Conservation (phyloP, 495 filamentous ascomycete genomes). For the Hypoxylon trugodes region DNA sequence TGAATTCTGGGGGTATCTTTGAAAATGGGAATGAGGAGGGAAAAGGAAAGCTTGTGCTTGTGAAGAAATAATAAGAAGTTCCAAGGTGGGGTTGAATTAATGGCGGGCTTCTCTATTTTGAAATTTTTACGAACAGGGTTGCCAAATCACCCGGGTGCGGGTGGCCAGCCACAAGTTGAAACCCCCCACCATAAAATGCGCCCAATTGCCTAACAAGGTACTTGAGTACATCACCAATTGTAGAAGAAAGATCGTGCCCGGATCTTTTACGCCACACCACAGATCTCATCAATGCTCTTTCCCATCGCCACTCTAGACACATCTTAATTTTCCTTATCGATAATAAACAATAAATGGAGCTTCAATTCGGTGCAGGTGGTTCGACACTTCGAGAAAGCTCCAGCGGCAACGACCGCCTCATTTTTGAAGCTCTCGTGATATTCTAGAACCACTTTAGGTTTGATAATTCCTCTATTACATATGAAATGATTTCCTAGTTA, state of each 20-base stretch:
- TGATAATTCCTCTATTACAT: slow-evolving; percentile 5
- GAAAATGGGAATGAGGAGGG: slow-evolving; percentile 32
- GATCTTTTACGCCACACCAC: background rate
- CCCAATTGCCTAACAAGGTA: slow-evolving; percentile 7
- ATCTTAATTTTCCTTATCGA: slow-evolving; percentile 30
- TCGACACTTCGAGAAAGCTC: slow-evolving; percentile 40
- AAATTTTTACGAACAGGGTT: slow-evolving; percentile 26
- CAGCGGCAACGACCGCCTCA: slow-evolving; percentile 21
- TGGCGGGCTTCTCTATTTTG: slow-evolving; percentile 38
- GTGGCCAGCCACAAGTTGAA: slow-evolving; percentile 29
- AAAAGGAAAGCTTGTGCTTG: slow-evolving; percentile 39
- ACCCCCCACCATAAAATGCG: background rate
- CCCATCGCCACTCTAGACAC: slow-evolving; percentile 6
- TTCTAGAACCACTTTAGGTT: slow-evolving; percentile 17
- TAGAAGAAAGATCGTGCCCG: no score
- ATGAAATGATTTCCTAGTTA: slow-evolving; percentile 10
- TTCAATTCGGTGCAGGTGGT: slow-evolving; percentile 1
- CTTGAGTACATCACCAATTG: no score
- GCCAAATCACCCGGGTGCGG: slow-evolving; percentile 36
- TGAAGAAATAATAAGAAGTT: slow-evolving; percentile 35
- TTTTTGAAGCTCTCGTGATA: slow-evolving; percentile 36
- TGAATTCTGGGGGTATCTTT: slow-evolving; percentile 39
- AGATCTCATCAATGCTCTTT: background rate
- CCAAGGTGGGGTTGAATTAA: slow-evolving; percentile 45
- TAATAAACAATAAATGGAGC: slow-evolving; percentile 26